Base-by-base conservation (phyloP, 2,329 filamentous ascomycete species). In the Graphilbum ipis-grandicollis region DNA sequence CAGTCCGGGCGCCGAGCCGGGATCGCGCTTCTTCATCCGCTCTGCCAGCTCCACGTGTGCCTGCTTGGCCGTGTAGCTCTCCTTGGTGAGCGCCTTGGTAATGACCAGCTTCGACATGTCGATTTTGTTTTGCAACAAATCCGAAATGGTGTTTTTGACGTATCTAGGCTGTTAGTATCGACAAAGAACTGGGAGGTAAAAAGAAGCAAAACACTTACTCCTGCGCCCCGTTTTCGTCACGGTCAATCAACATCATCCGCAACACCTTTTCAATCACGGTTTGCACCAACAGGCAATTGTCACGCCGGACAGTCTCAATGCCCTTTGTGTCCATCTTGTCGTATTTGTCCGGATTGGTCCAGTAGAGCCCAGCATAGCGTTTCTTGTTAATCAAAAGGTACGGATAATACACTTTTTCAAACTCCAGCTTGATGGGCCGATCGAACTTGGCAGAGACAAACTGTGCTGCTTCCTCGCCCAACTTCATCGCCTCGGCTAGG, bases 251-350 rank as follows among this genome's bases (percentile, higher is more conserved):
- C 49, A 98, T 83, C 78, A 94, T 96, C 47, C 84, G 73, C 45
- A 98, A 60, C 18, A 93, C 88, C 39, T 90, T 96, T 57, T 98
- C 90, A 50, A 98, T 96, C 41, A 96, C 90, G 3, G 81, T 94
- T 57, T 96, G 88, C 14, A 96, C 90, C 41, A 98, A 63, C 36
- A 90, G 67, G 53, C 90, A 98, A 53, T 98, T 98, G 56, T 98
- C 90, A 67, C 90, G 71, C 47, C 90, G 79, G 33, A 98, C 92
- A 4, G 90, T 98, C 59, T 98, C 90, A 46, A 98, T 96, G 66
- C 90, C 90, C 56, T 98, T 98, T 41, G 84, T 96, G 57, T 98
- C 90, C 92, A 98, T 98, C 66, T 96, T 98, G 68, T 98, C 92
- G 56, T 80, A 90, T 57, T 93, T 94, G 31, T 88, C 72, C 1